phyloP scores from a whole-genome alignment of 2,329 filamentous ascomycete species.

The Ophiognomonia clavigignenti-juglandacearum region DNA sequence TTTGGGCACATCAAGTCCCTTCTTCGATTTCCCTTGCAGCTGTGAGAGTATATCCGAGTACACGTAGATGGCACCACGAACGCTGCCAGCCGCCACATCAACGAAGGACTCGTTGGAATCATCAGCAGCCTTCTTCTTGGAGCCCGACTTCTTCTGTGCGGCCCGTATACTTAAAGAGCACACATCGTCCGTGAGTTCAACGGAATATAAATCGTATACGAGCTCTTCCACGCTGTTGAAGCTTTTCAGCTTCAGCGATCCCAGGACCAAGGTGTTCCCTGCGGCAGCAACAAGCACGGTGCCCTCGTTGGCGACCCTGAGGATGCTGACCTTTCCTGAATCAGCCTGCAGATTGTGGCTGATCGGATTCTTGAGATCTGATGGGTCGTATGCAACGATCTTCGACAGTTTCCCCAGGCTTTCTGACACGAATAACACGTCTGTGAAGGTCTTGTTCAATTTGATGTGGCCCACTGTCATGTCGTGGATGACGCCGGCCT shows the following conservation, averaged over 20 bases:
- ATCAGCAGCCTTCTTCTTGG: slow-evolving; percentile 23
- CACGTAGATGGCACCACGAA: slow-evolving; percentile 71
- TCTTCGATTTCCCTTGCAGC: slow-evolving; percentile 40
- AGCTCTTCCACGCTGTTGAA: slow-evolving; percentile 35
- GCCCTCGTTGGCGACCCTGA: slow-evolving; percentile 41
- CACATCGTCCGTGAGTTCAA: slow-evolving; percentile 59
- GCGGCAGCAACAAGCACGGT: slow-evolving; percentile 53
- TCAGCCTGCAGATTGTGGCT: slow-evolving; percentile 12
- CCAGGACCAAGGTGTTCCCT: slow-evolving; percentile 55
- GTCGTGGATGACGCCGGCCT: slow-evolving; percentile 39
- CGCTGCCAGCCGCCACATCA: slow-evolving; percentile 75
- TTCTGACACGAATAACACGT: slow-evolving; percentile 45
- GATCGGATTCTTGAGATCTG: slow-evolving; percentile 17
- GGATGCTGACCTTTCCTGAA: slow-evolving; percentile 4
- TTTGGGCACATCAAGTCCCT: slow-evolving; percentile 52
- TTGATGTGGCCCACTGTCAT: slow-evolving; percentile 37
- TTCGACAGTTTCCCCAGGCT: slow-evolving; percentile 34
- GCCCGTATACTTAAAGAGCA: slow-evolving; percentile 61
- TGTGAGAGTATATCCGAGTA: slow-evolving; percentile 69
- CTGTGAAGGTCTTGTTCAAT: slow-evolving; percentile 29
- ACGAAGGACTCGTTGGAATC: slow-evolving; percentile 36
- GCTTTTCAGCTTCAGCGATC: slow-evolving; percentile 36
- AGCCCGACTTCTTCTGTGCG: slow-evolving; percentile 24
- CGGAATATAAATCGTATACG: slow-evolving; percentile 52
- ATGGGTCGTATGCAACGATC: slow-evolving; percentile 42